These are phyloP conservation scores for Yamadazyma aaseri DNA, from an alignment of 1,139 yeast species.

Conservation along the genomic window DNA sequence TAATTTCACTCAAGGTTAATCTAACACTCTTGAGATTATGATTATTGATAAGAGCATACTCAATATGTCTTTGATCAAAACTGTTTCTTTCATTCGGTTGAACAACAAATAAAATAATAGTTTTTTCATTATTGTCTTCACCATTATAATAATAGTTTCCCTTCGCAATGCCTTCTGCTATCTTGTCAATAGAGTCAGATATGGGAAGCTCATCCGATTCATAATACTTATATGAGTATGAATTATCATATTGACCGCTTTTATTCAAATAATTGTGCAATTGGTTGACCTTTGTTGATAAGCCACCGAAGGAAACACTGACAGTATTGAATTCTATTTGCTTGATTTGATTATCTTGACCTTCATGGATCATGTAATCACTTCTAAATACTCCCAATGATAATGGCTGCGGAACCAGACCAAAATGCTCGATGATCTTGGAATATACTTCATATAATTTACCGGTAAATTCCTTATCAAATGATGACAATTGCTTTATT, in stretches of 20 bases:
- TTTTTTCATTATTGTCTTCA: constrained; percentile 21
- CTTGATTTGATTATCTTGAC: constrained; percentile 51
- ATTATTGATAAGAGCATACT: constrained; percentile 59
- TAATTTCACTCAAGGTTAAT: constrained; percentile 63
- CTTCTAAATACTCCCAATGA: constrained; percentile 86
- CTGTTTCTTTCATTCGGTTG: constrained; percentile 87
- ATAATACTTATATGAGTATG: constrained; percentile 39
- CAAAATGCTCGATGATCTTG: constrained; percentile 49
- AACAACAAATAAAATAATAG: constrained; percentile 74
- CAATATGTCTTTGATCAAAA: constrained; percentile 86
- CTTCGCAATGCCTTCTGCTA: constrained; percentile 70
- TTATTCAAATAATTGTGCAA: constrained; percentile 67
- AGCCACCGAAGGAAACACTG: constrained; percentile 92
- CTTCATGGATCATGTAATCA: constrained; percentile 76
- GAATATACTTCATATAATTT: constrained; percentile 62
- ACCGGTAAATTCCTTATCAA: constrained; percentile 81
- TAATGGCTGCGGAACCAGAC: constrained; percentile 53
- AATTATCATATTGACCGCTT: constrained; percentile 49
- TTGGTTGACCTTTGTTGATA: constrained; percentile 76
- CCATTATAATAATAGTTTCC: constrained; percentile 58
- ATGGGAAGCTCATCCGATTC: constrained; percentile 56
- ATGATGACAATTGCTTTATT: constrained; percentile 51
- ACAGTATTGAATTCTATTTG: constrained; percentile 97
- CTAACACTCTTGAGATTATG: constrained; percentile 63
- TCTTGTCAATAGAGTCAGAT: constrained; percentile 57